Evolutionary conservation across 1,139 yeast species (phyloP), one percentile per base, ranked within the genome.

Genomic region (Saccharomyces hybrid): DNA sequence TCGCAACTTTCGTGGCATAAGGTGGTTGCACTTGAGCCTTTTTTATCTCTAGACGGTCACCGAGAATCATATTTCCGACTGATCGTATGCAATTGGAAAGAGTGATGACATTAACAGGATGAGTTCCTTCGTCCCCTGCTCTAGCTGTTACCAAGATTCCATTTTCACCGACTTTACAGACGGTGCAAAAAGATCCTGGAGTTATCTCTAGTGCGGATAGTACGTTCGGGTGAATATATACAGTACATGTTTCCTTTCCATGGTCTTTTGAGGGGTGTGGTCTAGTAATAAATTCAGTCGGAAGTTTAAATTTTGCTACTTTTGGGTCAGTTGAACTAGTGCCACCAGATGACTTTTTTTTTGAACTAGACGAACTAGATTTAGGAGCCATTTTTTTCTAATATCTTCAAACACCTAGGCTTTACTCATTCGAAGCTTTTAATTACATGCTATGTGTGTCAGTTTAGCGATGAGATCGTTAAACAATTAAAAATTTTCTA

Each of bases 11-110:
- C 2, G 67, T 57, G 2, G 85, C 84, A 61, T 78, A 77, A 0
- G 70, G 69, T 2, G 89, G 89, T 55, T 82, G 85, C 2, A 67
- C 62, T 1, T 68, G 58, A 32, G 74, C 71, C 61, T 77, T 83
- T 7, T 66, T 65, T 0, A 90, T 62, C 24, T 73, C 73, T 0
- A 88, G 72, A 55, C 96, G 72, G 62, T 89, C 96, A 29, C 97
- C 97, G 9, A 86, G 73, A 6, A 86, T 67, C 3, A 86, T 64
- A 8, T 85, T 87, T 1, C 81, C 78, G 21, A 84, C 72, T 2
- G 73, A 67, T 57, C 95, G 72, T 48, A 82, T 67, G 4, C 74
- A 62, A 0, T 71, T 59, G 1, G 89, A 78, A 1, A 88, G 61
- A 49, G 77, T 75, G 1, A 86, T 69, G 3, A 85, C 82, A 60